Percentiles rank a stretch among this genome's conserved stretches.
These are phyloP conservation scores for Paradendryphiella salina DNA, from an alignment of 2,329 filamentous ascomycete genomes.

Conservation along the genomic window DNA sequence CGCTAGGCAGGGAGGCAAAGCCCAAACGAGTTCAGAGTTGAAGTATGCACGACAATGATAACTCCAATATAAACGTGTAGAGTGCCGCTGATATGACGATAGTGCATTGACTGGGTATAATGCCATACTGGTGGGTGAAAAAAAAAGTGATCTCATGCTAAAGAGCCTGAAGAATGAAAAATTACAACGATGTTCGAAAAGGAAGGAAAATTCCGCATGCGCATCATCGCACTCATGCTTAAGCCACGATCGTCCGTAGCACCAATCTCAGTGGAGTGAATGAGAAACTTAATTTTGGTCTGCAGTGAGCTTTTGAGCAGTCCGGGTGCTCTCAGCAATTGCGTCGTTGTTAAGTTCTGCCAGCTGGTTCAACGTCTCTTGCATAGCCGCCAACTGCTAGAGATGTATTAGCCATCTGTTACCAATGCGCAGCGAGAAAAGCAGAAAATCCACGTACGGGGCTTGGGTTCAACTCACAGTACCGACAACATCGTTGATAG, in stretches of 20 bases:
- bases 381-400: constrained; percentile 48
- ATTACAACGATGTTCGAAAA: neutral
- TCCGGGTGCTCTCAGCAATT: constrained; percentile 40
- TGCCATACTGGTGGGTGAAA: neutral
- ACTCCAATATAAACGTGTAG: neutral
- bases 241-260: neutral
- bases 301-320: constrained; percentile 36
- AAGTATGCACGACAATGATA: no score
- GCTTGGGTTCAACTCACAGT: constrained; percentile 38
- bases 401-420: constrained; percentile 32
- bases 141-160: constrained; percentile 2
- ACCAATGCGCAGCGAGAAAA: neutral
- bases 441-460: constrained; percentile 5
- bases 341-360: constrained; percentile 43
- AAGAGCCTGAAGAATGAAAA: neutral
- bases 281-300: constrained; percentile 30
- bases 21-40: neutral
- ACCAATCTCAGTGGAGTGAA: neutral
- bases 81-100: neutral
- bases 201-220: neutral
- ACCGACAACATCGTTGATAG: constrained; percentile 35
- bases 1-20: neutral
- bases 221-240: constrained; percentile 2
- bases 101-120: constrained; percentile 13
- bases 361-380: constrained; percentile 42